Evolutionary conservation across 2,329 filamentous ascomycete genomes (phyloP), one percentile per base, ranked within the genome.

Genomic region (Monilinia vaccinii-corymbosi): DNA sequence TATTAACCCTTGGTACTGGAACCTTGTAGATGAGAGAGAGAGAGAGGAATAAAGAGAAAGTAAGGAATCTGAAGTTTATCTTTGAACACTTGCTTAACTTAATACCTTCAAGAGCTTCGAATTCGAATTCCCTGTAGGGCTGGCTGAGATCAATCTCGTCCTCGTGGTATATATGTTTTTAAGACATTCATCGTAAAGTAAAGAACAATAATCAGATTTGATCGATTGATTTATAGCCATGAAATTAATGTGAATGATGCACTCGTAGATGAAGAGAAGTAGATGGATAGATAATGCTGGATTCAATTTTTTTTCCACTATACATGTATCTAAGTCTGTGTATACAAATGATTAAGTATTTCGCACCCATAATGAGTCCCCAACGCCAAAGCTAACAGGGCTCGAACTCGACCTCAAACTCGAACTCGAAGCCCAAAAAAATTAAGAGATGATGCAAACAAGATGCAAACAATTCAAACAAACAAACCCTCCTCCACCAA

Each of bases 401-500:
- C 14, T 8, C 8, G 13, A 14, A 11, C 10, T 44, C 44, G 31
- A n/a, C 21, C 38, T 44, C 4, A 6, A 28, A 28, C 3, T 28
- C 25, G 25, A 28, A 28, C 3, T 28, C 25, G 25, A 28, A 28
- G 25, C n/a, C 5, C 9, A 38, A 52, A 23, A 34, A 42, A 42
- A 3, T 4, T 0, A 9, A 42, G 18, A 55, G 49, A 31, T n/a
- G 21, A 34, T 10, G 21, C 21, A 25, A 45, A 11, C 3, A n/a
- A 51, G 23, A 18, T n/a, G n/a, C 25, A 36, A 49, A 23, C 18
- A 14, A 36, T 5, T 69, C 62, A 78, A 67, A 77, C 74, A 59
- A 76, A 70, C 60, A 81, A 76, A 2, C 78, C 79, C 63, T 81
- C 77, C 71, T 80, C 74, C 65, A 78, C 73, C 49, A 84, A 65